These are phyloP conservation scores for Primulina huaijiensis DNA, from an alignment of 257 asterid species.

Conservation along the genomic window DNA sequence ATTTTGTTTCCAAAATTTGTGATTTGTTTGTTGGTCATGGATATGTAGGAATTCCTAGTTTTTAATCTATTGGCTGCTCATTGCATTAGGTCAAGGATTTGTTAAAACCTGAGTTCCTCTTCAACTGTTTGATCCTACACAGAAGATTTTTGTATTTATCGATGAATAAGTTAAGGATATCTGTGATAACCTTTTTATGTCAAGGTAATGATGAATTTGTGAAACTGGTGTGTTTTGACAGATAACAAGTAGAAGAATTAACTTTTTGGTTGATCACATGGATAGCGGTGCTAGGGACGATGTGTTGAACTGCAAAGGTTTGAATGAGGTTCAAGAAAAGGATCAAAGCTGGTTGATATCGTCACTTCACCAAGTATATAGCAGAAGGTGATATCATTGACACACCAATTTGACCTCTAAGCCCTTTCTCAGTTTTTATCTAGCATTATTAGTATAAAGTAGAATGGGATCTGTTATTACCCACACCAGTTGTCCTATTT, in stretches of 20 bases:
- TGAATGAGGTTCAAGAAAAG: conserved; percentile 62
- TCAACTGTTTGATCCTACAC: conserved; percentile 3
- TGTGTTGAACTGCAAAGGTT: conserved; percentile 45
- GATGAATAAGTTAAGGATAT: conserved; percentile 25
- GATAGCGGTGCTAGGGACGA: conserved; percentile 50
- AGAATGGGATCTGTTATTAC: conserved; percentile 13
- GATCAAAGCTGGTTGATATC: conserved; percentile 91
- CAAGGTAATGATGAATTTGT: conserved; percentile 23
- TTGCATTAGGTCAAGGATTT: conserved; percentile 12
- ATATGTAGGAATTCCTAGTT: background rate
- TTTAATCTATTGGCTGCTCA: conserved; percentile 18
- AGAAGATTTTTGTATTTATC: conserved; percentile 4
- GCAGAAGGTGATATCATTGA: conserved; percentile 77
- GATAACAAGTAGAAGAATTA: conserved; percentile 90
- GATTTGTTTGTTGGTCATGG: conserved; percentile 22
- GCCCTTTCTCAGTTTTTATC: conserved; percentile 24
- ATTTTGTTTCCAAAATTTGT: conserved; percentile 9
- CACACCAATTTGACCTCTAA: conserved; percentile 26
- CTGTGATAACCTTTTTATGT: conserved; percentile 17
- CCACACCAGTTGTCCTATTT: conserved; percentile 19
- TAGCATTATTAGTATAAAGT: conserved; percentile 4
- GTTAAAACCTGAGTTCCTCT: conserved; percentile 14
- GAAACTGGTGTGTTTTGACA: conserved; percentile 37
- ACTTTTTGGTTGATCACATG: conserved; percentile 73
- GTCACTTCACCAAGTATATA: conserved; percentile 93